Percentiles rank a stretch among this genome's conserved stretches.
Evolutionary conservation across 495 filamentous ascomycete genomes (phyloP).

Genomic region (Penicillium goetzii): DNA sequence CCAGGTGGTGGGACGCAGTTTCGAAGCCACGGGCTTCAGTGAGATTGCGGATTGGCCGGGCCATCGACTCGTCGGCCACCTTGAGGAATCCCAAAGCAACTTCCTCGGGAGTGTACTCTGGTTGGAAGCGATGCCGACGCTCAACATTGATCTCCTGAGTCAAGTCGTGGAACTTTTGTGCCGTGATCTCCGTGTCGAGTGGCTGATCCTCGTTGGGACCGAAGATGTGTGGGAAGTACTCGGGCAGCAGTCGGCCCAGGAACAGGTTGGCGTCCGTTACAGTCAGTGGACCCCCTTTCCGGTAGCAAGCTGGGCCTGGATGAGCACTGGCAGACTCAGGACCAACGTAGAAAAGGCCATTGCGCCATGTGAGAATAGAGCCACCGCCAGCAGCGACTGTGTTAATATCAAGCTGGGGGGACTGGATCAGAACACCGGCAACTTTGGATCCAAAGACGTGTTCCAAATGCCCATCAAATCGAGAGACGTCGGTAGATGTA

Average conservation of each 20-base stretch:
- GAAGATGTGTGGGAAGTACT: constrained; percentile 98
- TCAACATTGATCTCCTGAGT: constrained; percentile 78
- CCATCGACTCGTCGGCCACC: constrained; percentile 60
- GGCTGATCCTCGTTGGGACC: constrained; percentile 88
- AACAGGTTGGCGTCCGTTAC: constrained; percentile 95
- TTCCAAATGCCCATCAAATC: constrained; percentile 91
- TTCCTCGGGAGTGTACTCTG: constrained; percentile 81
- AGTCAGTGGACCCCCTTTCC: constrained; percentile 89
- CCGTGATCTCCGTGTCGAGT: constrained; percentile 76
- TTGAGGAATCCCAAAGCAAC: constrained; percentile 69
- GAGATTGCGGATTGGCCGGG: constrained; percentile 56
- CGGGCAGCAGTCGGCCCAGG: constrained; percentile 82
- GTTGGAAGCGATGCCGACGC: constrained; percentile 52
- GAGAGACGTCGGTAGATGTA: constrained; percentile 91
- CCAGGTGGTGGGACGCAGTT: constrained; percentile 54
- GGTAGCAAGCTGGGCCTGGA: constrained; percentile 91
- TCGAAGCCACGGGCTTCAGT: constrained; percentile 57
- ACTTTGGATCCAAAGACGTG: constrained; percentile 98
- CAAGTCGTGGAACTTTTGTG: constrained; percentile 75
- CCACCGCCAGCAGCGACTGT: constrained; percentile 95
- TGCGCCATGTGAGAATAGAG: constrained; percentile 84
- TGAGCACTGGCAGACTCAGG: constrained; percentile 93
- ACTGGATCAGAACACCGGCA: constrained; percentile 92
- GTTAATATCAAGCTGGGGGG: constrained; percentile 95
- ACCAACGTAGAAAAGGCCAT: constrained; percentile 94